Conservation (phyloP, 768 basidiomycete species). For the Naganishia vishniacii region DNA sequence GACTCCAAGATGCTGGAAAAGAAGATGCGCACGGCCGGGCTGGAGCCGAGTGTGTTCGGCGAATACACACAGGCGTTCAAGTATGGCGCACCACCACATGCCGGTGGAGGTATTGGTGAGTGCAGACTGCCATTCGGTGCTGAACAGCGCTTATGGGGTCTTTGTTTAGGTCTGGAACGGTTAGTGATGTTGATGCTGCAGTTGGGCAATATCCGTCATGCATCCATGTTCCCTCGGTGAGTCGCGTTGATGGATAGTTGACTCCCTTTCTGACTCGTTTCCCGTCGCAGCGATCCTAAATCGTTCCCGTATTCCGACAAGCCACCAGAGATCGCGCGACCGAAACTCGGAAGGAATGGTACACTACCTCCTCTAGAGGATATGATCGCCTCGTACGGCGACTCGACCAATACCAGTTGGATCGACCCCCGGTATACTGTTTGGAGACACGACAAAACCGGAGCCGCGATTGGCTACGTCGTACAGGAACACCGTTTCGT, state of each 20-base stretch:
- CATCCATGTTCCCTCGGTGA: conserved; percentile 78
- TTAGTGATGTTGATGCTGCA: conserved; percentile 94
- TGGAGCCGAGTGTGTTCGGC: conserved; percentile 84
- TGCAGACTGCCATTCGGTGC: conserved; percentile 14
- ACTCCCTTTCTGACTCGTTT: neutral
- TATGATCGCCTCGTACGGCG: conserved; percentile 63
- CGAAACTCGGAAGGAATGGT: conserved; percentile 26
- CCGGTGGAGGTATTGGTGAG: conserved; percentile 76
- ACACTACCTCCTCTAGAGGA: conserved; percentile 52
- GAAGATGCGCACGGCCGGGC: conserved; percentile 75
- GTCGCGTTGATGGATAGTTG: neutral
- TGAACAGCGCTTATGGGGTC: conserved; percentile 9
- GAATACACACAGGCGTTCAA: conserved; percentile 86
- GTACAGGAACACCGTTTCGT: conserved; percentile 53
- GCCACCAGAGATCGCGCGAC: conserved; percentile 28
- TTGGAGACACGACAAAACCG: conserved; percentile 56
- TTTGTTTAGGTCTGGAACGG: conserved; percentile 62
- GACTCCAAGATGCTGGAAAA: conserved; percentile 70
- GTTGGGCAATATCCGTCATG: conserved; percentile 84
- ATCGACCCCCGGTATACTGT: conserved; percentile 56
- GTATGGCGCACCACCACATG: conserved; percentile 90
- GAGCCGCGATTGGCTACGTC: conserved; percentile 63
- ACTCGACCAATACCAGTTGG: conserved; percentile 66
- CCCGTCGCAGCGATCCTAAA: conserved; percentile 26
- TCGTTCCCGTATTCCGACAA: conserved; percentile 27